A percentile compares a stretch with the other conserved stretches of the same genome.
These are phyloP conservation scores for Immersiella caudata DNA, from an alignment of 495 filamentous ascomycete species.

Conservation along the genomic window DNA sequence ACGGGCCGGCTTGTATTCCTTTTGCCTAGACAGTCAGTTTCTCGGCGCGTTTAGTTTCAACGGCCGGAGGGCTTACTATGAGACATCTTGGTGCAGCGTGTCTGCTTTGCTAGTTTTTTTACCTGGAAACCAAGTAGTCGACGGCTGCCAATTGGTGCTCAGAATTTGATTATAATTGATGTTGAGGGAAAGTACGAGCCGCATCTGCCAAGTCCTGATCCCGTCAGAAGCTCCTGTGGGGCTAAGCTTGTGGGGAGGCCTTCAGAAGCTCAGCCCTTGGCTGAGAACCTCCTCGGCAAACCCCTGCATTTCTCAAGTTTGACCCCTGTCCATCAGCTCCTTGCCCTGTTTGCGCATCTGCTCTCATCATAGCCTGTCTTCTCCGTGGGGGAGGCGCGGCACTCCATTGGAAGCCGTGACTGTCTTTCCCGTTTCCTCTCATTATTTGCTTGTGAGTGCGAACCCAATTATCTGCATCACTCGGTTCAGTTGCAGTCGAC, in stretches of 20 bases:
- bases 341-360: background rate
- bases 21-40: slow-evolving; percentile 62
- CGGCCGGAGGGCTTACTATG: slow-evolving; percentile 51
- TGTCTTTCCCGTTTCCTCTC: background rate
- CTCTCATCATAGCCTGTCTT: background rate
- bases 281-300: background rate
- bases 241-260: background rate
- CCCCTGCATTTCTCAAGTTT: background rate
- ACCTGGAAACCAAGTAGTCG: background rate
- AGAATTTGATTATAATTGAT: slow-evolving; percentile 7
- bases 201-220: background rate
- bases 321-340: background rate
- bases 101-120: slow-evolving; percentile 3
- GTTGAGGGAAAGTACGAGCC: background rate
- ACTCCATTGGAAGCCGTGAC: background rate
- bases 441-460: too few species aligned
- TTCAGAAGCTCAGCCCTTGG: slow-evolving; percentile 4
- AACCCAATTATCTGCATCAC: too few species aligned
- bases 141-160: background rate
- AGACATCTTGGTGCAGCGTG: slow-evolving; percentile 44
- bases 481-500: background rate
- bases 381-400: background rate
- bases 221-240: background rate
- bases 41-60: background rate
- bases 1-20: slow-evolving; percentile 95